Conservation (phyloP, 1,284 basidiomycete species). For the Boletus smithii region DNA sequence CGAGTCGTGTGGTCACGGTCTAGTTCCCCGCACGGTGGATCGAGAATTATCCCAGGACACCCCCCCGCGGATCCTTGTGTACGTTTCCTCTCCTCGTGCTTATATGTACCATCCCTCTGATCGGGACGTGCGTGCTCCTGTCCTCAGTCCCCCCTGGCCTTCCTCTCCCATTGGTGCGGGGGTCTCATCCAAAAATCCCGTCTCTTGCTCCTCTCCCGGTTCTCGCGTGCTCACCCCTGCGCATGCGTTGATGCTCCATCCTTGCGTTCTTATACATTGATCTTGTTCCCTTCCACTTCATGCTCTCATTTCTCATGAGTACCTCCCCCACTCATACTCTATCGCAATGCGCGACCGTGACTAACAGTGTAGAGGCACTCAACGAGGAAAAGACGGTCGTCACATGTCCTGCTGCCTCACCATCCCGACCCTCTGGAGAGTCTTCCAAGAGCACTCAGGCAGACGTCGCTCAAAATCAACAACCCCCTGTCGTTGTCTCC, state of each 20-base stretch:
- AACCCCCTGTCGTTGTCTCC: conserved; percentile 29
- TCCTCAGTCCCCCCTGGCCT: too few relatives aligned
- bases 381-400: conserved; percentile 25
- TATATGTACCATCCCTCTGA: conserved; percentile 28
- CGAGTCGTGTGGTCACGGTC: too few relatives aligned
- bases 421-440: conserved; percentile 3
- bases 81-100: conserved; percentile 14
- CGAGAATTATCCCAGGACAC: too few relatives aligned
- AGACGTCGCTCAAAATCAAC: conserved; percentile 8
- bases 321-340: conserved; percentile 29
- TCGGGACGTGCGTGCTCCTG: conserved; percentile 13
- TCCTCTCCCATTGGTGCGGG: too few relatives aligned
- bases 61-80: conserved; percentile 33
- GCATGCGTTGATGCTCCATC: too few relatives aligned
- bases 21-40: conserved; percentile 34
- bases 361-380: conserved; percentile 28
- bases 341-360: conserved; percentile 32
- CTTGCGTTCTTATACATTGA: conserved; percentile 32
- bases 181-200: too few relatives aligned
- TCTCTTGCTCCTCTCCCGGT: too few relatives aligned
- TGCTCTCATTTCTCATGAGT: conserved; percentile 27
- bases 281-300: neutral
- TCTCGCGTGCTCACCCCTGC: too few relatives aligned
- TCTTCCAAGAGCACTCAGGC: neutral
- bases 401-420: conserved; percentile 1